Base-by-base conservation (phyloP, 164 flowering plant species). In the Echeveria elegans region DNA sequence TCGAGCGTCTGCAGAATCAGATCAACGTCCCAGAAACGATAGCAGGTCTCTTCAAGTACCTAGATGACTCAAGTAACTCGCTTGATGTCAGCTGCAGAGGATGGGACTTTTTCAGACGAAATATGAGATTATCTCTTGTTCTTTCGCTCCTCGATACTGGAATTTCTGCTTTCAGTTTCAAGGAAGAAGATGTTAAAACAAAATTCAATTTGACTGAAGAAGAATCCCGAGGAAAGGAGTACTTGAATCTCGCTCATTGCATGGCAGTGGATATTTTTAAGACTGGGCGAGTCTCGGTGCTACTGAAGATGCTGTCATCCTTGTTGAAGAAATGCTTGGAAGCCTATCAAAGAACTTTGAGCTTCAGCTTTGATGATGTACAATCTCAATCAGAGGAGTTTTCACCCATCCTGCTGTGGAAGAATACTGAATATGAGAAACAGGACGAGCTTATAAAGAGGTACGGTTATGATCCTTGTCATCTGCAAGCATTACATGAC, bases 61-160 rank as follows among this genome's bases (percentile, higher is more conserved):
- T 95, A 52, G 30, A 71, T 70, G 66, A 74, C 67, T 67, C 72
- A 40, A 68, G 60, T 62, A 28, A 71, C 24, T 50, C 77, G 2
- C 80, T 68, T 40, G 74, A 76, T 37, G 36, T 73, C 45, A 69
- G 72, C 38, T 81, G 76, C 19, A 67, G 79, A 9, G 86, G 88
- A 23, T 95, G 96, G 96, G 85, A 88, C 75, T 86, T 88, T 60
- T 67, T 87, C 37, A 83, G 92, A 76, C 70, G 64, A 78, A 96
- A 89, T n/a, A 76, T 82, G 60, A 92, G 96, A 88, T 65, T 89
- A 26, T 87, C 96, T 67, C 73, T 88, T 45, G 68, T 83, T 19
- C 81, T 88, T 15, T 86, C 87, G 47, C 50, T 87, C 38, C 77
- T 92, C 64, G 70, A 77, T 72, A 70, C 75, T 68, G 96, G 96